Conservation (phyloP, 257 asterid species). For the Cordia subcordata region DNA sequence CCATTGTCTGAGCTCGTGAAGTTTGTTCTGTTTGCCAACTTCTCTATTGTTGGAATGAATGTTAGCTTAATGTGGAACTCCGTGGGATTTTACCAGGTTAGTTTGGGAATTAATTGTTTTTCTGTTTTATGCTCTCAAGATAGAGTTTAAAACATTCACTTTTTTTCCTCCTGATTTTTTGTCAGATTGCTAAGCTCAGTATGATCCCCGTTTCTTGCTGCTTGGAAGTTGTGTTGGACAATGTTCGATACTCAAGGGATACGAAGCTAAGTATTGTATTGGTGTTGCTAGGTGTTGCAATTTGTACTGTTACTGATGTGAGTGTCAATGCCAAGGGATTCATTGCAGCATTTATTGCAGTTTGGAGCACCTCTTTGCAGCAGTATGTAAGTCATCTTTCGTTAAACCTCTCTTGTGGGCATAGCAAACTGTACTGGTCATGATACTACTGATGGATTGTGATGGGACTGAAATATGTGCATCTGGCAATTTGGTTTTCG, state of each 20-base stretch:
- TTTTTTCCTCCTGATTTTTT: conserved; percentile 11
- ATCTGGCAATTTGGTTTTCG: too few relatives aligned
- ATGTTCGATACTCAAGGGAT: conserved; percentile 51
- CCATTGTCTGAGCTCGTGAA: conserved; percentile 49
- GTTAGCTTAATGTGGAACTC: conserved; percentile 79
- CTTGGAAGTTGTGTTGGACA: conserved; percentile 59
- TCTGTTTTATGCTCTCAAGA: not conserved
- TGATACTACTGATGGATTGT: too few relatives aligned
- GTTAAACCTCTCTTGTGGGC: not conserved
- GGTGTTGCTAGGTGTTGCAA: conserved; percentile 67
- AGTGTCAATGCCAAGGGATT: conserved; percentile 62
- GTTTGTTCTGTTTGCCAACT: conserved; percentile 53
- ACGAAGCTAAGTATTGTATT: conserved; percentile 60
- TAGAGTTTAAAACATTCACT: not conserved
- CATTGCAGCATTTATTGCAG: conserved; percentile 57
- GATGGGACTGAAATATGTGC: too few relatives aligned
- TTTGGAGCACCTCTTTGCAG: conserved; percentile 67
- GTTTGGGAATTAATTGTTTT: not conserved
- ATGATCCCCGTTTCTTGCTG: conserved; percentile 68
- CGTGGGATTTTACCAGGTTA: conserved; percentile 73
- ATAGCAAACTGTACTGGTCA: not conserved
- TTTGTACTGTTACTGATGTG: conserved; percentile 65
- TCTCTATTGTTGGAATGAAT: conserved; percentile 74
- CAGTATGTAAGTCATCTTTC: conserved; percentile 54
- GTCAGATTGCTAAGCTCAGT: conserved; percentile 69